These are phyloP conservation scores for Candida loeiensis DNA, from an alignment of 805 yeast genomes.

Conservation along the genomic window DNA sequence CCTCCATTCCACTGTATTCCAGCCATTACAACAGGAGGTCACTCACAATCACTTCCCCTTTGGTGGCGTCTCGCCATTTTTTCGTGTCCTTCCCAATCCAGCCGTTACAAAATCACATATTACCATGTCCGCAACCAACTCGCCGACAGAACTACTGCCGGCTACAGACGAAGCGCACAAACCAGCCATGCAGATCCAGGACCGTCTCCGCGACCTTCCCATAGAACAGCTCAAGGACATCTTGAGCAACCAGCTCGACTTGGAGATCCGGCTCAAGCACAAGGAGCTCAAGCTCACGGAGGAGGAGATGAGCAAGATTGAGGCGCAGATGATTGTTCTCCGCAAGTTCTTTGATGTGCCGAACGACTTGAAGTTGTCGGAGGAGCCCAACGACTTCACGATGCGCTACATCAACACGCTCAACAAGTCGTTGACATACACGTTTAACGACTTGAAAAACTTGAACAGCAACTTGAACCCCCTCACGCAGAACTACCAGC, in stretches of 20 bases:
- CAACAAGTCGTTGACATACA: constrained; percentile 31
- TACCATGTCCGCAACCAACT: neutral
- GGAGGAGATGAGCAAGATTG: constrained; percentile 54
- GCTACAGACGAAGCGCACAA: neutral
- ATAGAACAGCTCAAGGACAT: constrained; percentile 30
- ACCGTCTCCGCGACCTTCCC: constrained; percentile 11
- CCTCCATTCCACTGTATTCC: too few species aligned
- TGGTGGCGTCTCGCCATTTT: too few species aligned
- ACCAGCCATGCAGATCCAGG: neutral
- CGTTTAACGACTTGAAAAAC: constrained; percentile 26
- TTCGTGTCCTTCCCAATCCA: too few species aligned
- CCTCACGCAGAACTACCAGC: constrained; percentile 2
- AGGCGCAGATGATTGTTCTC: constrained; percentile 53
- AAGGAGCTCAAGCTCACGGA: constrained; percentile 50
- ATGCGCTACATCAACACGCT: constrained; percentile 38
- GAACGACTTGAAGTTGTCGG: constrained; percentile 33
- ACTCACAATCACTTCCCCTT: too few species aligned
- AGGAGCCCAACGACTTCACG: constrained; percentile 46
- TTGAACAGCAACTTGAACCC: constrained; percentile 9
- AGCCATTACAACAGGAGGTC: too few species aligned
- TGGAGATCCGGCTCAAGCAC: constrained; percentile 59
- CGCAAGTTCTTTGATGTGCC: constrained; percentile 44
- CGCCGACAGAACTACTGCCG: neutral
- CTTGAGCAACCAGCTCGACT: constrained; percentile 47
- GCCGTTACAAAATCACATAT: too few species aligned